Base-by-base conservation (phyloP, 2,329 filamentous ascomycete genomes). In the Fusarium subtropicale region DNA sequence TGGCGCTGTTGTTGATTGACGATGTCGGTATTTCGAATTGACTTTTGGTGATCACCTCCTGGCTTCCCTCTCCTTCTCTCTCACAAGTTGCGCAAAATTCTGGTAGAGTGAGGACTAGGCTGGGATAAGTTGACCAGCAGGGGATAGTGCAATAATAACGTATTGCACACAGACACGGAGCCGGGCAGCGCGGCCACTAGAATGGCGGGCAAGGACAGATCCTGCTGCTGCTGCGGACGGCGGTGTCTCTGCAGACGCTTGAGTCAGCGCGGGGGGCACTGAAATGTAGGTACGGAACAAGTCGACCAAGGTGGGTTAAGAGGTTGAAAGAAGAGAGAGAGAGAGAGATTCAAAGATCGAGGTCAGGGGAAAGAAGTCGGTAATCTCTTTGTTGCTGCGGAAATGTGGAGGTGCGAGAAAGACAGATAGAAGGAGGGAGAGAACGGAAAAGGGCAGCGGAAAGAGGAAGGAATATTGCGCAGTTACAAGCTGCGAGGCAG, bases 121-220 rank as follows among this genome's bases (percentile, higher is more conserved):
- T 56, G 34, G 52, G 44, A 56, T 53, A 41, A 20, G 42, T 60
- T 52, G 55, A 64, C 60, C 55, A 54, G 64, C 57, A 64, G 57
- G 45, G 56, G 42, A 65, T 55, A 59, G 60, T 38, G 39, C 46
- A 60, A 52, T 65, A 22, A 16, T 16, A 36, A 51, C n/a, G 34
- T 39, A 65, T 42, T 65, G 60, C 41, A 64, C 53, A 65, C 52
- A 68, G 62, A 71, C 68, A 70, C 61, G 20, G 56, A 69, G 58
- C 55, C 62, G 60, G 39, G 60, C 67, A 71, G 69, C 69, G 60
- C 53, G 54, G 65, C 69, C 65, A 71, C 69, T 68, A 72, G 64
- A 66, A 69, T 68, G 67, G 60, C 65, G 56, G 64, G 60, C 68
- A 73, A 69, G 56, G 54, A 57, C 51, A 64, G 63, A 61, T 71